Percentiles rank a stretch among this genome's conserved stretches.
These are phyloP conservation scores for Cucumis sativus DNA, from an alignment of 306 rosid genomes.

Conservation along the genomic window DNA sequence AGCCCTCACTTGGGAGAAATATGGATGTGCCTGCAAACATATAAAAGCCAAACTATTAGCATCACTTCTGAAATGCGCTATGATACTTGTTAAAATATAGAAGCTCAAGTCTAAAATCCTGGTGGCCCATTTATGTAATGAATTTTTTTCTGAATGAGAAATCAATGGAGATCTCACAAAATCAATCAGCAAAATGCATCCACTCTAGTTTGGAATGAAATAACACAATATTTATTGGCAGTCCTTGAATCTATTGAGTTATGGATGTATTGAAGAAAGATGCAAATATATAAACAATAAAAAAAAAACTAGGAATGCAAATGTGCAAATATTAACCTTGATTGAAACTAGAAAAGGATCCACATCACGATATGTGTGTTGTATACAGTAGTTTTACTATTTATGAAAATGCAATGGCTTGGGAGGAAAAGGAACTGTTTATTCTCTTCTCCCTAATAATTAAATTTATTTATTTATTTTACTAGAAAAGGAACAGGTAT, in stretches of 20 bases:
- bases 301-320: background rate
- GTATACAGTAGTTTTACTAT: background rate
- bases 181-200: background rate
- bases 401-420: background rate
- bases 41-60: slow-evolving; percentile 6
- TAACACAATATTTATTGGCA: background rate
- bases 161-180: background rate
- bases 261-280: background rate
- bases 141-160: background rate
- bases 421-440: background rate
- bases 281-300: background rate
- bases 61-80: background rate
- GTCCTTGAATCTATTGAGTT: background rate
- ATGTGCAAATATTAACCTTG: background rate
- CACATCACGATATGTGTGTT: background rate
- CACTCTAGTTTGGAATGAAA: background rate
- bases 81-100: background rate
- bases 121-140: background rate
- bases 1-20: slow-evolving; percentile 36
- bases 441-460: no score
- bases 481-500: background rate
- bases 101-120: background rate
- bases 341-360: background rate
- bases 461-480: no score
- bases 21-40: slow-evolving; percentile 34